These are phyloP conservation scores for Puccinia polysora DNA, from an alignment of 1,284 basidiomycete genomes.

Conservation along the genomic window DNA sequence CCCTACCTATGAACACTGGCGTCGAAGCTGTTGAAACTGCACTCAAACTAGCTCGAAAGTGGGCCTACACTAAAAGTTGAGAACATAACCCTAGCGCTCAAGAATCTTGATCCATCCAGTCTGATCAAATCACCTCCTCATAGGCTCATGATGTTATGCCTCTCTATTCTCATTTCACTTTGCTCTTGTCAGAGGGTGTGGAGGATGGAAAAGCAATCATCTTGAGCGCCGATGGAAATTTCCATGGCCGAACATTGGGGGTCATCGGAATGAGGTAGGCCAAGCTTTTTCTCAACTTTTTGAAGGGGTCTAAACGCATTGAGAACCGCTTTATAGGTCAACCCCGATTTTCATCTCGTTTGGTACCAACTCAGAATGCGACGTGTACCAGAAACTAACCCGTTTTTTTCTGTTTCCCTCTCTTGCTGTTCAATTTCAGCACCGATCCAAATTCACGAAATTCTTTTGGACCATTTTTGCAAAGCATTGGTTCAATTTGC, in stretches of 20 bases:
- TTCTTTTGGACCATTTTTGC: conserved; percentile 86
- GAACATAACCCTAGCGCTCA: too few species aligned
- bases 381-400: not conserved
- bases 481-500: conserved; percentile 70
- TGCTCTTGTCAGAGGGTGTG: conserved; percentile 81
- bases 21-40: conserved; percentile 94
- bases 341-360: too few species aligned
- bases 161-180: too few species aligned
- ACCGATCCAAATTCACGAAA: conserved; percentile 79
- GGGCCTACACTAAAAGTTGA: conserved; percentile 50
- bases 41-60: conserved; percentile 56
- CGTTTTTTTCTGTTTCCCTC: not conserved
- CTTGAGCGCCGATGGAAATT: conserved; percentile 83
- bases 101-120: too few species aligned
- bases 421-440: too few species aligned
- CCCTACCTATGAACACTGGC: conserved; percentile 99
- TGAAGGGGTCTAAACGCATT: too few species aligned
- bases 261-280: conserved; percentile 65
- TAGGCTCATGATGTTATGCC: not conserved
- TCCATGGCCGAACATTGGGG: conserved; percentile 89
- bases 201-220: conserved; percentile 78
- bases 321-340: too few species aligned
- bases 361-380: too few species aligned
- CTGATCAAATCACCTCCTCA: not conserved
- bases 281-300: too few species aligned